Conservation (phyloP, 177 flowering plant species). For the Vitis hybrid region DNA sequence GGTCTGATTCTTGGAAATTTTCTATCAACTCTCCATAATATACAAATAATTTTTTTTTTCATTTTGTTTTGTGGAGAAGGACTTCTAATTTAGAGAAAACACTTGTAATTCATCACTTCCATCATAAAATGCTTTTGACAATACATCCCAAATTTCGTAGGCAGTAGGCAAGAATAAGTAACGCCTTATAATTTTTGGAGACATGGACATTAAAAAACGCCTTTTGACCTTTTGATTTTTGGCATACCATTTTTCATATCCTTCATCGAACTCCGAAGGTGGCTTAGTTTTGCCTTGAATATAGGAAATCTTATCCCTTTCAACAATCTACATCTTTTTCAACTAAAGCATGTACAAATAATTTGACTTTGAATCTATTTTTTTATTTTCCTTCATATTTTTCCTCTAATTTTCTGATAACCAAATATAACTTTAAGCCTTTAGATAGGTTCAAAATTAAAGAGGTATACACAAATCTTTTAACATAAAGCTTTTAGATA, state of each 20-base stretch:
- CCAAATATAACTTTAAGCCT: too few relatives aligned
- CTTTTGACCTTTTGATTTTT: slow-evolving; percentile 14
- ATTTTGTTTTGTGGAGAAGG: slow-evolving; percentile 5
- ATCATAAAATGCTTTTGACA: slow-evolving; percentile 1
- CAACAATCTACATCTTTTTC: too few relatives aligned
- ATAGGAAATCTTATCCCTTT: too few relatives aligned
- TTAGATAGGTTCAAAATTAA: too few relatives aligned
- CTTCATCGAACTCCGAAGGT: neutral
- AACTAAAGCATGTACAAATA: too few relatives aligned
- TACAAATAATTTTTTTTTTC: neutral
- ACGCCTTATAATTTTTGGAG: neutral
- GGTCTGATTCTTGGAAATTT: slow-evolving; percentile 2
- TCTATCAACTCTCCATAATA: slow-evolving; percentile 4
- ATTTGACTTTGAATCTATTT: too few relatives aligned
- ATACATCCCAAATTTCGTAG: too few relatives aligned
- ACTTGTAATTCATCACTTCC: slow-evolving; percentile 7
- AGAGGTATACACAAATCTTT: too few relatives aligned
- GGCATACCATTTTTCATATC: slow-evolving; percentile 8
- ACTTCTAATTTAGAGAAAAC: slow-evolving; percentile 3
- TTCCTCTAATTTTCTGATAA: too few relatives aligned
- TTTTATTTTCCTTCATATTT: too few relatives aligned
- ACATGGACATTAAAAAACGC: slow-evolving; percentile 8
- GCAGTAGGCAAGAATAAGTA: too few relatives aligned
- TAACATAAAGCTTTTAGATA: too few relatives aligned
- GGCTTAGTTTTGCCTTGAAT: slow-evolving; percentile 2